Percentiles rank a stretch among this genome's conserved stretches.
Conservation (phyloP, 1,139 yeast species). For the Williopsis jadinii region DNA sequence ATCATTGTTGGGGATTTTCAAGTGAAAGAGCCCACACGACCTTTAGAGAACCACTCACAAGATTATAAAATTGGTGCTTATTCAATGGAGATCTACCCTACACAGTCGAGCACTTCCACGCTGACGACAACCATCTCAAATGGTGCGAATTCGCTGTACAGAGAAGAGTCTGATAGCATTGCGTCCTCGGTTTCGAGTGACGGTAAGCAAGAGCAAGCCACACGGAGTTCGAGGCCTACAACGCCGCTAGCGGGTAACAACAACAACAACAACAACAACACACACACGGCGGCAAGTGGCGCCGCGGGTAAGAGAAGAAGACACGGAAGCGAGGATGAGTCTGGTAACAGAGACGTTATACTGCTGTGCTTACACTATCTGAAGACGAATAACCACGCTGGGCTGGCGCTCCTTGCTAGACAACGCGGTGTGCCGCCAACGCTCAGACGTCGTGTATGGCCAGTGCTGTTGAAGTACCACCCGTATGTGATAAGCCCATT, state of each 20-base stretch:
- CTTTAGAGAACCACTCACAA: too few relatives aligned
- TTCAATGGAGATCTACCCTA: too few relatives aligned
- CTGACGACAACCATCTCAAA: too few relatives aligned
- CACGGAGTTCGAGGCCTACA: not conserved
- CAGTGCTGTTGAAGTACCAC: slow-evolving; percentile 69
- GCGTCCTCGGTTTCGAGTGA: too few relatives aligned
- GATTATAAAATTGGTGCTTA: too few relatives aligned
- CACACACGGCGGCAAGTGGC: slow-evolving; percentile 1
- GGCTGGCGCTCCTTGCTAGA: slow-evolving; percentile 70
- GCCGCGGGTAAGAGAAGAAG: too few relatives aligned
- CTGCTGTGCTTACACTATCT: slow-evolving; percentile 16
- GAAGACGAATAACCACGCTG: slow-evolving; percentile 29
- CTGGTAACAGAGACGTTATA: slow-evolving; percentile 3
- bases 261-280: slow-evolving; percentile 1
- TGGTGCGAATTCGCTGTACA: too few relatives aligned
- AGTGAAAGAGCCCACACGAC: too few relatives aligned
- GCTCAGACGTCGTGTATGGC: slow-evolving; percentile 78
- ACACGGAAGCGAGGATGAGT: not conserved
- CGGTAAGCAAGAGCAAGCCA: too few relatives aligned
- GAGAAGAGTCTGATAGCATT: too few relatives aligned
- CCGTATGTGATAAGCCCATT: slow-evolving; percentile 79
- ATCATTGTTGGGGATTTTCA: too few relatives aligned
- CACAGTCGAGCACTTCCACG: too few relatives aligned
- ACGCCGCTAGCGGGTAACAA: not conserved
- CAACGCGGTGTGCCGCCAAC: slow-evolving; percentile 84